A percentile compares a stretch with the other conserved stretches of the same genome.
Evolutionary conservation across 2,329 filamentous ascomycete species (phyloP).

Genomic region (Sporothrix globosa): DNA sequence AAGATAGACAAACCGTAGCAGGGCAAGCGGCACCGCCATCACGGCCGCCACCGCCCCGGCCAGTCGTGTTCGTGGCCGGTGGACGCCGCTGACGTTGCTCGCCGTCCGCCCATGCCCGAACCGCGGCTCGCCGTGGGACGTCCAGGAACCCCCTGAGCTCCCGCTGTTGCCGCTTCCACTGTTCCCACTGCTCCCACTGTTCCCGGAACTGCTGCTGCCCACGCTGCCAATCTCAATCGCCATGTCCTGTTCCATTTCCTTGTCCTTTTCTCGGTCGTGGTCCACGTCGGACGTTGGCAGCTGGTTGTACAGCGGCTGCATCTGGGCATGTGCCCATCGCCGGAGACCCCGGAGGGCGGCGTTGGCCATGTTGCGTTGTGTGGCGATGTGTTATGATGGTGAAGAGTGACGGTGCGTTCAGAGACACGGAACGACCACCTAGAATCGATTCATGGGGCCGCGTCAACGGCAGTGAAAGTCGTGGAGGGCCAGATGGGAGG

Average conservation of each 20-base stretch:
- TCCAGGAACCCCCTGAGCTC: background rate
- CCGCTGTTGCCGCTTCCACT: slow-evolving; percentile 1
- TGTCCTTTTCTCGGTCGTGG: background rate
- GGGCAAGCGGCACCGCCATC: background rate
- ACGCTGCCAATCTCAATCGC: background rate
- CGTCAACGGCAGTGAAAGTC: no score
- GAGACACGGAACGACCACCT: no score
- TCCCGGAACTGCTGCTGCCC: background rate
- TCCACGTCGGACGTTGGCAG: background rate
- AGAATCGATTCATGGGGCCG: no score
- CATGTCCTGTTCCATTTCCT: background rate
- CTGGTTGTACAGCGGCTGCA: slow-evolving; percentile 24
- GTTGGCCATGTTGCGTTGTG: slow-evolving; percentile 7
- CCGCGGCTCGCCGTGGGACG: no score
- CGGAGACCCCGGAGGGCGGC: slow-evolving; percentile 24
- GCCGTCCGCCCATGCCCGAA: slow-evolving; percentile 3
- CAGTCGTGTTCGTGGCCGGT: background rate
- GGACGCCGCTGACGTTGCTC: background rate
- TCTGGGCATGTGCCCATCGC: slow-evolving; percentile 7
- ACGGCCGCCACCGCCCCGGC: background rate
- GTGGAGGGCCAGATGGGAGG: background rate
- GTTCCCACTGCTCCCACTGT: background rate
- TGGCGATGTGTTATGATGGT: background rate
- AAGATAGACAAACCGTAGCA: slow-evolving; percentile 13
- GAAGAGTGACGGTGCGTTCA: background rate